Evolutionary conservation across 2,329 filamentous ascomycete genomes (phyloP), one percentile per base, ranked within the genome.

Genomic region (Botryosphaeria agaves): DNA sequence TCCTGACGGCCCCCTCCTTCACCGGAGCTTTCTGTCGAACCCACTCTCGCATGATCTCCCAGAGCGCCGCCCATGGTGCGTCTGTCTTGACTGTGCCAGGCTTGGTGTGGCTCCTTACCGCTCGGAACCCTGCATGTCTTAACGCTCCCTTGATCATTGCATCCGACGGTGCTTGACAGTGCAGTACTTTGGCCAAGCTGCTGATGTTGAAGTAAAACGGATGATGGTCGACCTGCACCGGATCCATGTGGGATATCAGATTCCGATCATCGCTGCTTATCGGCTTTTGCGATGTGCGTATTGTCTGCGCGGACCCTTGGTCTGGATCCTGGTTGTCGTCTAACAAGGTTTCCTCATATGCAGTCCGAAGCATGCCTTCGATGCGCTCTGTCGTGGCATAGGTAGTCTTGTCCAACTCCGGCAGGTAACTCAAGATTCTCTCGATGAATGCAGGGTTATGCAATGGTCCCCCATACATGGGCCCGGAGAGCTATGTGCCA

Each of bases 1-100:
- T 64, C 42, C 71, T 77, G 32, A 92, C 62, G 14, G 72, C 71
- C 1, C 69, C 69, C 20, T 75, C 69, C 47, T 80, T 91, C 34
- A 92, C 64, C 0, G 85, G 84, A 0, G 70, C 65, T 44, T 76
- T 79, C 48, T 92, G 83, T 15, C 76, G 69, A 9, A 80, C 71
- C 83, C 84, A 98, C 54, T 93, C 84, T 16, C 81, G 69, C 72
- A 95, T 89, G 17, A 95, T 62, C 48, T 91, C 79, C 85, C 89
- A 95, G 28, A 98, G 69, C 0, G 82, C 74, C 4, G 63, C 63
- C 84, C 84, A 98, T 0, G 85, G 81, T 9, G 89, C 89, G 53
- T 95, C 74, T 0, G 89, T 95, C 59, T 91, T 92, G 53, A 95
- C 74, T 45, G 81, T 89, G 16, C 85, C 87, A 0, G 82, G 69